A percentile compares a stretch with the other conserved stretches of the same genome.
Evolutionary conservation across 257 asterid species (phyloP).

Genomic region (Craterostigma plantagineum): DNA sequence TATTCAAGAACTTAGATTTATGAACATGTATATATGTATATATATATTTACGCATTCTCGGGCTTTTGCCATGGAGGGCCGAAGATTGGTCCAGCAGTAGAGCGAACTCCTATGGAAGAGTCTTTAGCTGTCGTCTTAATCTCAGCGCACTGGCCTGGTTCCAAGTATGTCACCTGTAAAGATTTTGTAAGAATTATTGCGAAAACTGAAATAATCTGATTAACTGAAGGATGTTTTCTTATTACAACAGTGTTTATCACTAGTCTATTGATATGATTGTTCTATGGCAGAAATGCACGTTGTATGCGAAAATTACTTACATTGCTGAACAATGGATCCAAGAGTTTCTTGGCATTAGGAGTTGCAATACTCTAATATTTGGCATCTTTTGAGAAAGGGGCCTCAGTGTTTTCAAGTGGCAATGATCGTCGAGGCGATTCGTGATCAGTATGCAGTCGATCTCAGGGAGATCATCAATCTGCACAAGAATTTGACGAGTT

Average conservation of each 20-base stretch:
- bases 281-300: too few relatives aligned
- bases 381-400: conserved; percentile 68
- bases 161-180: conserved; percentile 58
- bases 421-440: conserved; percentile 94
- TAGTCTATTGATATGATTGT: too few relatives aligned
- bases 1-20: neutral
- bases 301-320: too few relatives aligned
- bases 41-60: conserved; percentile 56
- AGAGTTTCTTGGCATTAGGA: conserved; percentile 59
- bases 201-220: too few relatives aligned
- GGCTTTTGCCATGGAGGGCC: conserved; percentile 99
- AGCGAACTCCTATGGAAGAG: conserved; percentile 33
- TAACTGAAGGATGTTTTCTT: too few relatives aligned
- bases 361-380: conserved; percentile 58
- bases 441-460: conserved; percentile 66
- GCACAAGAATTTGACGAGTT: too few relatives aligned
- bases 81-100: conserved; percentile 86
- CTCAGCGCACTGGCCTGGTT: conserved; percentile 48
- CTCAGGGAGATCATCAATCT: conserved; percentile 81
- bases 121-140: conserved; percentile 28
- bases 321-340: conserved; percentile 71
- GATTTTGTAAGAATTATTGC: neutral
- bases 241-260: too few relatives aligned
- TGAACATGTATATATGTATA: neutral
- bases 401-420: conserved; percentile 71